Evolutionary conservation across 257 asterid species (phyloP), one percentile per base, ranked within the genome.

Genomic region (Rauvolfia tetraphylla): DNA sequence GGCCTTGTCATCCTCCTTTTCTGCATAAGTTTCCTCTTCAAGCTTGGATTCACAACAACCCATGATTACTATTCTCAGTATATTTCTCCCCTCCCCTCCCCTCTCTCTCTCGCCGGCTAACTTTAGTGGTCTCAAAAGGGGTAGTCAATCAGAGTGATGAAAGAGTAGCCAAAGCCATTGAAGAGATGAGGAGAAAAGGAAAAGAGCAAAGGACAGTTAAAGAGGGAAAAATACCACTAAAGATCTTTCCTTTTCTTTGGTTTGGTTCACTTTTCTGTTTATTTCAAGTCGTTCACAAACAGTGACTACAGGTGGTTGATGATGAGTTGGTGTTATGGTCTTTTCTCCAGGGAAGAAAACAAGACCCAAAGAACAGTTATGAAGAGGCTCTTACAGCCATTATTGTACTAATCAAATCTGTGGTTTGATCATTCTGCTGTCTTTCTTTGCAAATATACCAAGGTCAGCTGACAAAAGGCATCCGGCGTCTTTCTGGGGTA

Each of bases 11-110:
- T 85, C 81, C 36, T 83, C 87, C 79, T 90, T 86, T 31, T 80
- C 91, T 20, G 83, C 87, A 76, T 53, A 84, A 29, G 89, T 79
- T 81, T 86, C 92, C 12, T 76, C 75, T 34, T 79, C 80, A 49
- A 78, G 79, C 80, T 81, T 83, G 36, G 92, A 90, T 51, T 54
- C 69, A 42, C 89, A 83, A 83, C 91, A 88, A 36, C 95, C 92
- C 95, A 88, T 90, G 62, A 41, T 68, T 29, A 5, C 15, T 4
- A 31, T 25, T n/a, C n/a, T n/a, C n/a, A n/a, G n/a, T n/a, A n/a
- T n/a, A n/a, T n/a, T n/a, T n/a, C n/a, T n/a, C n/a, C n/a, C 9
- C 42, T 34, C 63, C 77, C 76, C 42, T 77, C 56, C 74, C 41
- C 46, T 39, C 75, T 39, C 74, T 44, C 10, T 5, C 69, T 63